Base-by-base conservation (phyloP, 192 early-diverging fungal genomes). In the Podila epicladia region DNA sequence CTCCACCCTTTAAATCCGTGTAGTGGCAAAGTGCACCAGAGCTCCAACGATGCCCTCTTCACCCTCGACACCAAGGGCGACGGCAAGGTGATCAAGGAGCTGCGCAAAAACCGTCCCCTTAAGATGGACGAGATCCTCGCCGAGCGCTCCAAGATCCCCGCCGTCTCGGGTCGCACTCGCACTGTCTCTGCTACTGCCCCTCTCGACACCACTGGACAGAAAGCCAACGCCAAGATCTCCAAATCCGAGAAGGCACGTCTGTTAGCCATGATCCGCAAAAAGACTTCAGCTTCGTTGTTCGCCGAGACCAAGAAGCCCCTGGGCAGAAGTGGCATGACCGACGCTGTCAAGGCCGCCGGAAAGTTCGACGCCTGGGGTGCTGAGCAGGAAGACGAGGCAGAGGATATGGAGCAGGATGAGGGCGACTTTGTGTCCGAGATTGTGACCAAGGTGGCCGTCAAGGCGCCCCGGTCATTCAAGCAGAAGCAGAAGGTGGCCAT, bases 121-220 rank as follows among this genome's bases (percentile, higher is more conserved):
- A 86, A 85, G 31, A 89, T 97, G 65, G 96, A 99, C 65, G 88
- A 97, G 72, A 96, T 99, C 79, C 84, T 99, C 28, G 87, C 85
- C 17, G 84, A 89, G 38, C 87, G 91, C 48, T 94, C 94, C 33
- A 90, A 86, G 33, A 85, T 97, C 24, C 84, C 87, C 0, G 87
- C 86, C 19, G 75, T 92, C 26, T 49, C 65, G 26, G 73, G 72
- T 28, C 78, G 70, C 22, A 68, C 72, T 35, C 67, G 72, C 17
- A 33, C 62, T 15, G 50, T 37, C 51, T 45, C 65, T 5, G 53
- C 8, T 20, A 68, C 67, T 24, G 45, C 58, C 49, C 24, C 71
- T 17, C 32, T 71, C 4, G 22, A 32, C 24, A n/a, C 38, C 31
- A 26, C 50, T 9, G 29, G 24, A 32, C 20, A 26, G 26, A 80